Evolutionary conservation across 495 filamentous ascomycete genomes (phyloP).

Genomic region (Trichoderma asperelloides): DNA sequence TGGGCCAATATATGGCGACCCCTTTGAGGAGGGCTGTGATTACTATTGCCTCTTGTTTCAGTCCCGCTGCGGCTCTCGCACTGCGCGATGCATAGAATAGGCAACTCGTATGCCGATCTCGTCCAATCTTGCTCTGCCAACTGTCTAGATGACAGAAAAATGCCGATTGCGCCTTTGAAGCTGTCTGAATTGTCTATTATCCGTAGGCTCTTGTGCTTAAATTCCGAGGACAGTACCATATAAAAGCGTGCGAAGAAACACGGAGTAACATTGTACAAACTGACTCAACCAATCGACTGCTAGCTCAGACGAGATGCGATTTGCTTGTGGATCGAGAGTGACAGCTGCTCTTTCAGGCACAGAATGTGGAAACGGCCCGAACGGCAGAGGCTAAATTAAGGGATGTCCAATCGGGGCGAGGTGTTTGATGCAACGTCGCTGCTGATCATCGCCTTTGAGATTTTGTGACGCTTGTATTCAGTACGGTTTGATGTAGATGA

Average conservation of each 20-base stretch:
- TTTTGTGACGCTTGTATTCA: neutral
- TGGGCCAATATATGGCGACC: neutral
- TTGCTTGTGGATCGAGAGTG: neutral
- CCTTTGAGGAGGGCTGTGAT: neutral
- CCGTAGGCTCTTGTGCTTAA: neutral
- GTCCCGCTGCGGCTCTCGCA: neutral
- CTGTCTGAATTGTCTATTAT: neutral
- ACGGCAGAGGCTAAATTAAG: neutral
- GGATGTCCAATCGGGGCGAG: neutral
- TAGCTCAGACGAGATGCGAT: neutral
- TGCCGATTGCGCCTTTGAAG: neutral
- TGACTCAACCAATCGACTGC: neutral
- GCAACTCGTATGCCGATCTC: neutral
- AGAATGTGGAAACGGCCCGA: neutral
- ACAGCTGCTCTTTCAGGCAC: neutral
- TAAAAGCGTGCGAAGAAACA: neutral
- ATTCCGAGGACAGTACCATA: neutral
- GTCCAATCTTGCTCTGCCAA: neutral
- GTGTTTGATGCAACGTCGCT: neutral
- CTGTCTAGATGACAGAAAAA: neutral
- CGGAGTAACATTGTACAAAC: neutral
- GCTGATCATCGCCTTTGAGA: neutral
- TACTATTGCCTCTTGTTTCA: neutral
- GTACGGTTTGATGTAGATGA: neutral
- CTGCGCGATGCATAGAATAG: neutral